Evolutionary conservation across 2,329 filamentous ascomycete genomes (phyloP).

Genomic region (Penicillium sp.): DNA sequence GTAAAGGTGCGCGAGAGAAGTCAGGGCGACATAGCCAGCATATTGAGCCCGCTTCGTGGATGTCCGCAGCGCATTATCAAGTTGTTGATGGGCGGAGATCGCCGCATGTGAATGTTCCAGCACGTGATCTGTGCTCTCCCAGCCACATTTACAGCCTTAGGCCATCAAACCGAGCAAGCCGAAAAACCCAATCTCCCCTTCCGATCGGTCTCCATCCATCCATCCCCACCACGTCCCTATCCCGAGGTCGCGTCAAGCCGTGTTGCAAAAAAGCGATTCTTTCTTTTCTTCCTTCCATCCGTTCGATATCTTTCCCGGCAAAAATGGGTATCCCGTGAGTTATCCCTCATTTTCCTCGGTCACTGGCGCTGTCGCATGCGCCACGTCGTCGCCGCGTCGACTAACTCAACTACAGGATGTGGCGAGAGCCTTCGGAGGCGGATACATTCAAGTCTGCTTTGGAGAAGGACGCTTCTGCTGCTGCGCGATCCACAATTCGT

Average conservation of each 20-base stretch:
- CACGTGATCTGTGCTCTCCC: no score
- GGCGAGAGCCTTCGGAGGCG: constrained; percentile 52
- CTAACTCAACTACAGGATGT: constrained; percentile 48
- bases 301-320: neutral
- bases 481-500: constrained; percentile 57
- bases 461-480: constrained; percentile 54
- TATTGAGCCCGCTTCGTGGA: no score
- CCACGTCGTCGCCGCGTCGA: constrained; percentile 16
- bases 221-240: constrained; percentile 12
- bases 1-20: neutral
- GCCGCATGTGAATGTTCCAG: no score
- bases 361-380: constrained; percentile 14
- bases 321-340: constrained; percentile 46
- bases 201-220: constrained; percentile 24
- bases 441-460: constrained; percentile 41
- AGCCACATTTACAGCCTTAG: constrained; percentile 20
- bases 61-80: no score
- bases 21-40: neutral
- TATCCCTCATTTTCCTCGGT: neutral
- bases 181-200: constrained; percentile 28
- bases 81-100: no score
- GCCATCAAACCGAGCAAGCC: constrained; percentile 12
- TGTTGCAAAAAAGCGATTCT: constrained; percentile 4
- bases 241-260: constrained; percentile 7
- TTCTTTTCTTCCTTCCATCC: constrained; percentile 15